Conservation (phyloP, 192 early-diverging fungal genomes). For the Coemansia sp. region DNA sequence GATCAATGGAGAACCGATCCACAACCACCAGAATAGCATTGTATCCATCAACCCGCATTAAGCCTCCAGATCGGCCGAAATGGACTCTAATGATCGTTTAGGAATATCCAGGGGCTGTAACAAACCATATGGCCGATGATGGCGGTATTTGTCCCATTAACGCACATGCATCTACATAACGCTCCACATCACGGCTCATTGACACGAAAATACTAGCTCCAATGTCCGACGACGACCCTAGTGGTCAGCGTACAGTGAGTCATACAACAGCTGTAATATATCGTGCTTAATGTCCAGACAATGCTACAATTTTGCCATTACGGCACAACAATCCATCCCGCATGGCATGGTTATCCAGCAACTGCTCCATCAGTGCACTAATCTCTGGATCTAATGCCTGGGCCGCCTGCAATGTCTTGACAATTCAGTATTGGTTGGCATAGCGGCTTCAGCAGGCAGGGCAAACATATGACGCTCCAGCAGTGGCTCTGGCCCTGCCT, state of each 20-base stretch:
- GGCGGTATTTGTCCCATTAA: neutral
- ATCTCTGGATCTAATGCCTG: no score
- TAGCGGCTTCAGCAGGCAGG: no score
- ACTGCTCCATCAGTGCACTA: no score
- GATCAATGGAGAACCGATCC: constrained; percentile 2
- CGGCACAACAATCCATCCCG: neutral
- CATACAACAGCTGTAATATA: neutral
- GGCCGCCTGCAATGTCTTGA: no score
- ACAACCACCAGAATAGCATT: constrained; percentile 10
- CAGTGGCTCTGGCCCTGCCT: no score
- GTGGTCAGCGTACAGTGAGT: constrained; percentile 4
- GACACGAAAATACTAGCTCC: neutral
- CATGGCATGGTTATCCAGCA: neutral
- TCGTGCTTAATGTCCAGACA: no score
- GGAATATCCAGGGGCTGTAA: neutral
- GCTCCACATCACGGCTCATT: neutral
- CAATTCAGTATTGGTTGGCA: no score
- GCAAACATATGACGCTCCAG: no score
- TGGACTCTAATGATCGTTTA: neutral
- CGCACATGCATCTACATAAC: neutral
- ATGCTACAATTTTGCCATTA: neutral
- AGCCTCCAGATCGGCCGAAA: constrained; percentile 6
- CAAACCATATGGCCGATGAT: constrained; percentile 7
- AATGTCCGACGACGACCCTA: neutral
- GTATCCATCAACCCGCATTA: neutral